Base-by-base conservation (phyloP, 129 eudicot species). In the Deinandra increscens region DNA sequence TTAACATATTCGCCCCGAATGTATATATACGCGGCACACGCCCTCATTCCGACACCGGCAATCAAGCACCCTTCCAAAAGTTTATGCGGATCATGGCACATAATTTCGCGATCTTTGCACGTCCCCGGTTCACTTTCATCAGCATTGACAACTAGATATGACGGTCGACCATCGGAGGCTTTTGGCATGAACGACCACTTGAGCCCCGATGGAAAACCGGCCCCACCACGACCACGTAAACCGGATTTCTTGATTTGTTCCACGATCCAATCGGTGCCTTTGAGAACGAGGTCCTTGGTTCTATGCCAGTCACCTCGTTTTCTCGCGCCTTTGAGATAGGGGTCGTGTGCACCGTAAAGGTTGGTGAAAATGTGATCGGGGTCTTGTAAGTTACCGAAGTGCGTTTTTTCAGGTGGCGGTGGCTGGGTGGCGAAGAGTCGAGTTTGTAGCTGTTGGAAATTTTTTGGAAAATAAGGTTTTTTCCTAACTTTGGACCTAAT, bases 121-220 rank as follows among this genome's bases (percentile, higher is more conserved):
- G 97, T 91, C 64, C 97, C 97, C 12, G 96, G 94, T 62, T 91
- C 97, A 67, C 90, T 91, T 79, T 91, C 96, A 77, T 91, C 97
- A 26, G 97, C 96, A 76, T 91, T 91, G 29, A 88, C 92, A 39
- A 91, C 96, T 61, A 88, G 93, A 71, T 88, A 91, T 6, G 93
- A 76, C 15, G 96, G 93, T 34, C 93, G 93, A 26, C 96, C 93
- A 63, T 88, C 96, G 29, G 97, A 77, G 15, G 60, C 79, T 73
- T 88, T 91, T 3, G 97, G 97, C 97, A 91, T 91, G 69, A 91
- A 91, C n/a, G 96, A 88, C 97, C 96, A 91, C 69, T 91, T 91
- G 7, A 91, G 90, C 14, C 97, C 97, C 6, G 97, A 85, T 1
- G 96, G 90, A 76, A 91, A 91, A 41, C 97, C 97, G 51, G 96